These are phyloP conservation scores for Eucommia ulmoides DNA, from an alignment of 257 asterid species.

Conservation along the genomic window DNA sequence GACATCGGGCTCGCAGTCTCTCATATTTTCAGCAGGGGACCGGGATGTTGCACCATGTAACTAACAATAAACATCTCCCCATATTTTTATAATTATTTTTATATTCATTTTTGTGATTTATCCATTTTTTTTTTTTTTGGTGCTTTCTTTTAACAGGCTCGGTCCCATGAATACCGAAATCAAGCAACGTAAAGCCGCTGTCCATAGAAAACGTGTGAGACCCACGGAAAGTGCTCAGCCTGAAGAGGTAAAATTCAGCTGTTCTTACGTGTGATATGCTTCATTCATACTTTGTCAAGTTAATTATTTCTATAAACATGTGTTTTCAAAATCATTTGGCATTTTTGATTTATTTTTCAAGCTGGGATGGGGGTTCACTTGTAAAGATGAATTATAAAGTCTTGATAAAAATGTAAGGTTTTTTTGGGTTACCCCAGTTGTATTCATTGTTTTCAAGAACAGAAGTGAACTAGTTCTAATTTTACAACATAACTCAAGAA, in stretches of 20 bases:
- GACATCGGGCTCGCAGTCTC: constrained; percentile 59
- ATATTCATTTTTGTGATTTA: not conserved
- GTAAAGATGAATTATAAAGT: not conserved
- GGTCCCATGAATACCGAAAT: constrained; percentile 89
- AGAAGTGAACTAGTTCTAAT: too few relatives aligned
- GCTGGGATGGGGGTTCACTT: not conserved
- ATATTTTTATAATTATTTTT: constrained; percentile 2
- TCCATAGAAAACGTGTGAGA: constrained; percentile 42
- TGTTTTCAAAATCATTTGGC: not conserved
- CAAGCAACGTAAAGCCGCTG: constrained; percentile 58
- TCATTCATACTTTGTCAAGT: not conserved
- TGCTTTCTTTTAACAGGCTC: constrained; percentile 36
- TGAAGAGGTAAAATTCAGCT: constrained; percentile 52
- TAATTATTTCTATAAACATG: not conserved
- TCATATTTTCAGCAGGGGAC: constrained; percentile 48
- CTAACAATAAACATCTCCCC: constrained; percentile 2
- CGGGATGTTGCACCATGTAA: constrained; percentile 82
- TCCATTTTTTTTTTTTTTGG: not conserved
- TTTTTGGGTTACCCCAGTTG: not conserved
- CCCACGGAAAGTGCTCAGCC: constrained; percentile 58
- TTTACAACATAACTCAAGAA: too few relatives aligned
- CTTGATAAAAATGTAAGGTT: not conserved
- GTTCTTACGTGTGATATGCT: not conserved
- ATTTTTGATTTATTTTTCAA: not conserved
- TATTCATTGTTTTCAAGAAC: too few relatives aligned